Evolutionary conservation across 1,284 basidiomycete genomes (phyloP), one percentile per base, ranked within the genome.

Genomic region (Cutaneotrichosporon sp.): DNA sequence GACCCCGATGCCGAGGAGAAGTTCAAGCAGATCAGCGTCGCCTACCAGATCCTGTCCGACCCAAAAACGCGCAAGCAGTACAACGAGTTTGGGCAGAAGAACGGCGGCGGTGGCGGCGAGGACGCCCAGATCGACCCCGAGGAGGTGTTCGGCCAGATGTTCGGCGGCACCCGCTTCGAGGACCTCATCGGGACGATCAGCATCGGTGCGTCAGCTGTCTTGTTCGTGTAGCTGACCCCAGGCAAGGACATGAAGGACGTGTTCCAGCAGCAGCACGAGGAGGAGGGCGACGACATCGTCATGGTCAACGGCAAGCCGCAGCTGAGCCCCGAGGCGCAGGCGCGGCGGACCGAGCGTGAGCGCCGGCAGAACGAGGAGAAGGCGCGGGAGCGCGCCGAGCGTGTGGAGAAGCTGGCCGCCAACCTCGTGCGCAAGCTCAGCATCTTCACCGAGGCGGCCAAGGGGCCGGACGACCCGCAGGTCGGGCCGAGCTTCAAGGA

Each of bases 211-310:
- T 71, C 29, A 5, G 4, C 18, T 11, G 25, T 11, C 13, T 4
- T 31, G 4, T 4, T 2, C 9, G n/a, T 10, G 22, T 20, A 11
- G 24, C 49, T 47, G 9, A 54, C 88, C 31, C 58, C 93, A 69
- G 95, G 93, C 34, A 87, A 87, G 70, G 95, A 99, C 72, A 98
- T 99, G 97, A 99, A 99, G 82, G 87, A 92, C 7, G 95, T 94
- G 6, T 82, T 99, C 73, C 95, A 99, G 74, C 91, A 95, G 72
- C 94, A 92, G 18, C 90, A 90, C 54, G 87, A 85, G 11, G 89
- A 91, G 65, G 61, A 69, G 14, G 68, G 56, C 8, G 61, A 65
- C 56, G 64, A 66, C 55, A 67, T 72, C 46, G 70, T 78, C 20
- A 76, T 77, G 14, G 71, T 76, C 2, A 74, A 73, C 51, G 78